Percentiles rank a stretch among this genome's conserved stretches.
phyloP scores from a whole-genome alignment of 1,139 yeast genomes.

The Yamadazyma trypodendri region DNA sequence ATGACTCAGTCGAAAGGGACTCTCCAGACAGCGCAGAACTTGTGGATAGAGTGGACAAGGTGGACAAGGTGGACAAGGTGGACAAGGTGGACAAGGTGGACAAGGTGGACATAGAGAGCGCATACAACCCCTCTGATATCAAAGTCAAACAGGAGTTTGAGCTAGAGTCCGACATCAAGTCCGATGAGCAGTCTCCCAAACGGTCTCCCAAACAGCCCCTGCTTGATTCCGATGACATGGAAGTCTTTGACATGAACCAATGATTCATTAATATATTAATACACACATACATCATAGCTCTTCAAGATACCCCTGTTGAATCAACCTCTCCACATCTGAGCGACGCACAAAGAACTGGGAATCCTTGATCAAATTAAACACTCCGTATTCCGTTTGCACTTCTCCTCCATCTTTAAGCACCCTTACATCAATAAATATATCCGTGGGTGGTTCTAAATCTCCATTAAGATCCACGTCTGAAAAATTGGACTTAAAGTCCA shows the following conservation, averaged over 20 bases:
- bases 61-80: too few species aligned
- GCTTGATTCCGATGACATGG: too few species aligned
- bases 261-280: slow-evolving; percentile 3
- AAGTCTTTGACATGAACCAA: slow-evolving; percentile 1
- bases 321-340: slow-evolving; percentile 88
- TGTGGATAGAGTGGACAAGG: too few species aligned
- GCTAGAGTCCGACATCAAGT: too few species aligned
- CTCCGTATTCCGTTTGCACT: slow-evolving; percentile 96
- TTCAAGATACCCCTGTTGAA: slow-evolving; percentile 91
- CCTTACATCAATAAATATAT: slow-evolving; percentile 89
- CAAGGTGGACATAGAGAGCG: too few species aligned
- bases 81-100: too few species aligned
- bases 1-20: too few species aligned
- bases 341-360: slow-evolving; percentile 93
- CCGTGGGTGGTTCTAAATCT: slow-evolving; percentile 83
- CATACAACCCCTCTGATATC: too few species aligned
- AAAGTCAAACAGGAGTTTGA: too few species aligned
- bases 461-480: slow-evolving; percentile 90
- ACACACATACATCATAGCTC: slow-evolving; percentile 26
- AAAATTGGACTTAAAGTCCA: slow-evolving; percentile 75
- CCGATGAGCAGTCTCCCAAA: too few species aligned
- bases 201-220: too few species aligned
- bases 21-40: too few species aligned
- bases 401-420: slow-evolving; percentile 95
- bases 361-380: slow-evolving; percentile 89